phyloP scores from a whole-genome alignment of 495 filamentous ascomycete genomes.

The Aspergillus asperescens region DNA sequence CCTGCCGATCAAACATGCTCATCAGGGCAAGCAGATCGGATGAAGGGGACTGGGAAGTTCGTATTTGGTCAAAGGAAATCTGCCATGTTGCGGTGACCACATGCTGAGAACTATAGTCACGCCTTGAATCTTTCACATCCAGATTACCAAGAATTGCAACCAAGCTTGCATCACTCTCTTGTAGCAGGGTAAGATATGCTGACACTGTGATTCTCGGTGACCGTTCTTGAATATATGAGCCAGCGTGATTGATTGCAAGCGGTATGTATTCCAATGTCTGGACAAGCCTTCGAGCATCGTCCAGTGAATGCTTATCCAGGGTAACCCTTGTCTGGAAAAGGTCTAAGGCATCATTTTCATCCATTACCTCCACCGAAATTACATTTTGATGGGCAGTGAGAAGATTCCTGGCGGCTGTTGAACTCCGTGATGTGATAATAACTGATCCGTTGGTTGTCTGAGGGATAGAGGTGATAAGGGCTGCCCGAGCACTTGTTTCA shows the following conservation, averaged over 20 bases:
- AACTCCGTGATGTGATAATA: not conserved
- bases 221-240: too few relatives aligned
- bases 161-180: too few relatives aligned
- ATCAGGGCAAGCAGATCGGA: too few relatives aligned
- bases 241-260: not conserved
- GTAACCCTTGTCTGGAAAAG: not conserved
- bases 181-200: too few relatives aligned
- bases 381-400: not conserved
- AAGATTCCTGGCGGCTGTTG: not conserved
- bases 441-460: not conserved
- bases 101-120: too few relatives aligned
- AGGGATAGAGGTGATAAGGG: not conserved
- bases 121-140: too few relatives aligned
- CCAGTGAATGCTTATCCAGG: not conserved
- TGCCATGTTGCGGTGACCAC: too few relatives aligned
- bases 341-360: not conserved
- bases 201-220: too few relatives aligned
- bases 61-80: too few relatives aligned
- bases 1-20: too few relatives aligned
- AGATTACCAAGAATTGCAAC: too few relatives aligned
- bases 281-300: not conserved
- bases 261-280: not conserved
- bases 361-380: not conserved
- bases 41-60: too few relatives aligned
- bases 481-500: not conserved